Evolutionary conservation across 164 flowering plant genomes (phyloP).

Genomic region (Platanus orientalis): DNA sequence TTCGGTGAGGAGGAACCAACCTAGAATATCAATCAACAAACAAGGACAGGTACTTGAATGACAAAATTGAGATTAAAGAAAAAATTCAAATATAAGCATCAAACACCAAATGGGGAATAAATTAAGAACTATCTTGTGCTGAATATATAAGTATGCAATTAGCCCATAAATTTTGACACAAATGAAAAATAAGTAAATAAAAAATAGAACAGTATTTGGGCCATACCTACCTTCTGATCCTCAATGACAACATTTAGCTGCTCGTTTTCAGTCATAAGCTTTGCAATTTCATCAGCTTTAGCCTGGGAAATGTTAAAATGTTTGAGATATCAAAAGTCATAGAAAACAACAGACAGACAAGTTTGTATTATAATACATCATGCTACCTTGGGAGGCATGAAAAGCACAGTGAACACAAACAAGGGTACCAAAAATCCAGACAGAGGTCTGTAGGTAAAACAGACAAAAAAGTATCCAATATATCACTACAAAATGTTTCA

Average conservation of each 20-base stretch:
- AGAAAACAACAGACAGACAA: neutral
- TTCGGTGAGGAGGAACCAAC: too few relatives aligned
- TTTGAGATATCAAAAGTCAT: neutral
- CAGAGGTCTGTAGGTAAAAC: neutral
- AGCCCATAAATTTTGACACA: neutral
- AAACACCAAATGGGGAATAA: too few relatives aligned
- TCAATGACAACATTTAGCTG: conserved; percentile 63
- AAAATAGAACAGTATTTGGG: conserved; percentile 5
- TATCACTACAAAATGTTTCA: too few relatives aligned
- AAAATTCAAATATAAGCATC: too few relatives aligned
- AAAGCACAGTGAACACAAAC: neutral
- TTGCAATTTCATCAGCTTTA: conserved; percentile 95
- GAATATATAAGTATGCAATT: neutral
- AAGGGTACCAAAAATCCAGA: neutral
- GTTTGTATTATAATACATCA: neutral
- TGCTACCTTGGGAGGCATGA: neutral
- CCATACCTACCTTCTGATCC: conserved; percentile 63
- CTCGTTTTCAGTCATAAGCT: conserved; percentile 93
- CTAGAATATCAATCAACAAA: too few relatives aligned
- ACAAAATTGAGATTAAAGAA: too few relatives aligned
- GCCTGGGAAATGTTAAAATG: conserved; percentile 41
- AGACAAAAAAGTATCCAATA: neutral
- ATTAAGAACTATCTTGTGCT: too few relatives aligned
- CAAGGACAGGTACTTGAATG: too few relatives aligned
- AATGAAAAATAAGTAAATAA: too few relatives aligned